Percentiles rank a stretch among this genome's conserved stretches.
phyloP scores from a whole-genome alignment of 768 basidiomycete genomes.

The Lentinula detonsa region DNA sequence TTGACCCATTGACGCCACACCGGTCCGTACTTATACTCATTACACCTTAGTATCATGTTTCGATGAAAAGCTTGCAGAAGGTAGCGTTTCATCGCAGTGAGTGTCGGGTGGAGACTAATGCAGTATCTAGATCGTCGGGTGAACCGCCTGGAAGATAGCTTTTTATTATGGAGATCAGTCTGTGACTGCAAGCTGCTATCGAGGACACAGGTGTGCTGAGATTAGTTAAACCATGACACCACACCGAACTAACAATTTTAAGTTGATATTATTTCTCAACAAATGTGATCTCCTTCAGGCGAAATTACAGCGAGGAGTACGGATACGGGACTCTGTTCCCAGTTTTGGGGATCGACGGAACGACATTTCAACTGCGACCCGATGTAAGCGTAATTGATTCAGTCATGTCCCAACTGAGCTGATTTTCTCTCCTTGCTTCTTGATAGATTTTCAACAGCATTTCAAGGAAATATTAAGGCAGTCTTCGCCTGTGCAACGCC shows the following conservation, averaged over 20 bases:
- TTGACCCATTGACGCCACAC: background rate
- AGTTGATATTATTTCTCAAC: conserved; percentile 44
- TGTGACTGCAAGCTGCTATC: conserved; percentile 61
- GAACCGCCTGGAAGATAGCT: conserved; percentile 74
- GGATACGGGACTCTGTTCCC: conserved; percentile 62
- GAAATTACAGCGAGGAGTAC: conserved; percentile 63
- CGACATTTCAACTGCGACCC: conserved; percentile 59
- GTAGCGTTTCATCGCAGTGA: background rate
- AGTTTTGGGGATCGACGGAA: conserved; percentile 73
- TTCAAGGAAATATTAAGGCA: conserved; percentile 69
- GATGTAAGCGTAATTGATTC: conserved; percentile 42
- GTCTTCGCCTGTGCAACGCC: conserved; percentile 56
- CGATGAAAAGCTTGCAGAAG: conserved; percentile 72
- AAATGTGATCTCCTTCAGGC: conserved; percentile 70
- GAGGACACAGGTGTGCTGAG: conserved; percentile 33
- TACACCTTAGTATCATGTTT: conserved; percentile 62
- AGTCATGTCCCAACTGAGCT: background rate
- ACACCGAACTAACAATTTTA: background rate
- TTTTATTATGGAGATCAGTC: conserved; percentile 71
- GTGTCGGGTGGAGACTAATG: background rate
- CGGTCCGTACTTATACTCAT: conserved; percentile 7
- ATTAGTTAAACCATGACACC: background rate
- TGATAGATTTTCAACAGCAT: conserved; percentile 69
- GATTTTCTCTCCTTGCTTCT: background rate
- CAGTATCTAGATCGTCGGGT: conserved; percentile 38